Evolutionary conservation across 257 asterid genomes (phyloP).

Genomic region (Gentiana dahurica): DNA sequence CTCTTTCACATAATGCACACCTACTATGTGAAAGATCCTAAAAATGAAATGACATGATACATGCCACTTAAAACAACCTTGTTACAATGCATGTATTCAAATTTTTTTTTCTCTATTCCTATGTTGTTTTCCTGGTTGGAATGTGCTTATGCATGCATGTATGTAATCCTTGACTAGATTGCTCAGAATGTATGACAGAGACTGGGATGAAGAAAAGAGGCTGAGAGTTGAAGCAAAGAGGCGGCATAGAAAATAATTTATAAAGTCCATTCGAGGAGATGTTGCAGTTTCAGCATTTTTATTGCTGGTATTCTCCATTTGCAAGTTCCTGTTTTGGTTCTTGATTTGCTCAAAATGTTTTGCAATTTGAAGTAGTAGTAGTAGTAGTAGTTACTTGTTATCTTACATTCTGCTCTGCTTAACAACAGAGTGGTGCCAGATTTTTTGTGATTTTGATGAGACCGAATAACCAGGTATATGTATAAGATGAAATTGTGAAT

Average conservation of each 20-base stretch:
- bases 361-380: too few species aligned
- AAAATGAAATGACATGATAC: background rate
- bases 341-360: background rate
- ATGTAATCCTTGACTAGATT: slow-evolving; percentile 34
- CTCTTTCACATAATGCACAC: too few species aligned
- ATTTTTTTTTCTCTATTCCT: background rate
- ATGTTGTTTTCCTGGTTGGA: background rate
- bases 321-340: background rate
- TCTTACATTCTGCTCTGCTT: too few species aligned
- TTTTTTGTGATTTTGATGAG: too few species aligned
- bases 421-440: too few species aligned
- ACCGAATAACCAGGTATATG: too few species aligned
- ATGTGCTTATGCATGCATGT: background rate
- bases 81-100: background rate
- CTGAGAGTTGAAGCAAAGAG: slow-evolving; percentile 89
- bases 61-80: too few species aligned
- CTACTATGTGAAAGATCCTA: background rate
- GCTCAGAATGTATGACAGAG: slow-evolving; percentile 68
- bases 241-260: slow-evolving; percentile 66
- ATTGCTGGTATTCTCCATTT: background rate
- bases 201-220: slow-evolving; percentile 98
- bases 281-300: background rate
- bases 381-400: too few species aligned
- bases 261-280: background rate
- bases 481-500: too few species aligned